Percentiles rank a stretch among this genome's conserved stretches.
These are phyloP conservation scores for Backusella westeae DNA, from an alignment of 192 early-diverging fungal species.

Conservation along the genomic window DNA sequence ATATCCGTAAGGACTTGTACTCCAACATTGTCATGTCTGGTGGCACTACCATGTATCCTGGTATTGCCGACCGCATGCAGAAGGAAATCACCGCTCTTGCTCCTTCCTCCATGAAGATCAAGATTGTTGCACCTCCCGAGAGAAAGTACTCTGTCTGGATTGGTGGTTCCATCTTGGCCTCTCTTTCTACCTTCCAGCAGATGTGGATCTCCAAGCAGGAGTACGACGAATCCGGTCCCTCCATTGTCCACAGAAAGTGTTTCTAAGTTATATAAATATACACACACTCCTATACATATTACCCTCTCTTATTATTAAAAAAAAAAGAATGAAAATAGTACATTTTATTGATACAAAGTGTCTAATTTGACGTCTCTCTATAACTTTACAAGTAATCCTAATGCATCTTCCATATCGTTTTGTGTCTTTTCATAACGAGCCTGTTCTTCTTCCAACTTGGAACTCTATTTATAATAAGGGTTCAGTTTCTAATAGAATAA, in stretches of 20 bases:
- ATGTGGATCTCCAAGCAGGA: conserved; percentile 97
- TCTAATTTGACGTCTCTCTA: background rate
- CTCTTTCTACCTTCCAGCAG: conserved; percentile 97
- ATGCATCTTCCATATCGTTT: conserved; percentile 32
- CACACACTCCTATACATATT: background rate
- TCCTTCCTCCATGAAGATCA: conserved; percentile 95
- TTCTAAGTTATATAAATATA: conserved; percentile 17
- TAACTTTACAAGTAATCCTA: conserved; percentile 23
- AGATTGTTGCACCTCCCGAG: conserved; percentile 98
- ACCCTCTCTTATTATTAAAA: background rate
- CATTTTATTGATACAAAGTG: background rate
- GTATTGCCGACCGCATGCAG: conserved; percentile 96
- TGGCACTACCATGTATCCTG: conserved; percentile 98
- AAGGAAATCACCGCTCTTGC: conserved; percentile 96
- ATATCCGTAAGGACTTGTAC: conserved; percentile 15
- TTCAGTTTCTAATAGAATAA: no score
- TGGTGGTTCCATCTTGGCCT: conserved; percentile 96
- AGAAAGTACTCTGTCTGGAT: conserved; percentile 99
- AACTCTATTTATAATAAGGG: background rate
- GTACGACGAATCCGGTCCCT: conserved; percentile 32
- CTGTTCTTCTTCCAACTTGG: conserved; percentile 20
- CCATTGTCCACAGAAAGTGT: conserved; percentile 36
- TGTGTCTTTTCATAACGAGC: conserved; percentile 27
- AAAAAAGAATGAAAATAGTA: conserved; percentile 9
- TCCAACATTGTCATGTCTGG: conserved; percentile 38